Percentiles rank a stretch among this genome's conserved stretches.
These are phyloP conservation scores for Carallia brachiata DNA, from an alignment of 345 rosid genomes.

Conservation along the genomic window DNA sequence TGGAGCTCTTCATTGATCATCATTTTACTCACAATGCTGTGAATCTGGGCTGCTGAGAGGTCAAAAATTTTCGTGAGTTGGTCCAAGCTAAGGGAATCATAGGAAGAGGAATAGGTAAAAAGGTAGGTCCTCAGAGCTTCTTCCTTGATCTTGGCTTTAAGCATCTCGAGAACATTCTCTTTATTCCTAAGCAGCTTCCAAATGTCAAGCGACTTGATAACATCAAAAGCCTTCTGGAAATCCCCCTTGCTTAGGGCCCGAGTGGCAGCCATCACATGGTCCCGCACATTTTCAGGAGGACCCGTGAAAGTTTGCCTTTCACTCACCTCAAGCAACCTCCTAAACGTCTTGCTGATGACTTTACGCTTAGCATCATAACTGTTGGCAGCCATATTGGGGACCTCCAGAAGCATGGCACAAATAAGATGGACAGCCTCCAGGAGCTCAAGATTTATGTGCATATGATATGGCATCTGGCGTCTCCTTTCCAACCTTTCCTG, in stretches of 20 bases:
- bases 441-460: constrained; percentile 98
- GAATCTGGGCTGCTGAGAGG: constrained; percentile 52
- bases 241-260: constrained; percentile 78
- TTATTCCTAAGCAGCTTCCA: constrained; percentile 72
- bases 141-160: constrained; percentile 77
- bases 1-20: constrained; percentile 75
- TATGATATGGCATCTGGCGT: constrained; percentile 92
- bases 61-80: constrained; percentile 78
- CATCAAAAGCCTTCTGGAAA: constrained; percentile 58
- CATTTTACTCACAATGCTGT: constrained; percentile 77
- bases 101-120: constrained; percentile 58
- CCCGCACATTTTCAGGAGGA: constrained; percentile 84
- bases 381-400: constrained; percentile 87
- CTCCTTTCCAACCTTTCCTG: constrained; percentile 92
- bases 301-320: constrained; percentile 83
- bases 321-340: constrained; percentile 69
- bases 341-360: constrained; percentile 79
- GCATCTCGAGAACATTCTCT: constrained; percentile 61
- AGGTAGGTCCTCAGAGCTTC: constrained; percentile 83
- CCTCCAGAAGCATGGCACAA: constrained; percentile 92
- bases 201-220: constrained; percentile 65
- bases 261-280: constrained; percentile 87
- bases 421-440: constrained; percentile 86
- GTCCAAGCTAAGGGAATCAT: constrained; percentile 59
- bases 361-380: constrained; percentile 54